Evolutionary conservation across 208 protist genomes (phyloP).

Genomic region (Acanthamoeba polyphaga): DNA sequence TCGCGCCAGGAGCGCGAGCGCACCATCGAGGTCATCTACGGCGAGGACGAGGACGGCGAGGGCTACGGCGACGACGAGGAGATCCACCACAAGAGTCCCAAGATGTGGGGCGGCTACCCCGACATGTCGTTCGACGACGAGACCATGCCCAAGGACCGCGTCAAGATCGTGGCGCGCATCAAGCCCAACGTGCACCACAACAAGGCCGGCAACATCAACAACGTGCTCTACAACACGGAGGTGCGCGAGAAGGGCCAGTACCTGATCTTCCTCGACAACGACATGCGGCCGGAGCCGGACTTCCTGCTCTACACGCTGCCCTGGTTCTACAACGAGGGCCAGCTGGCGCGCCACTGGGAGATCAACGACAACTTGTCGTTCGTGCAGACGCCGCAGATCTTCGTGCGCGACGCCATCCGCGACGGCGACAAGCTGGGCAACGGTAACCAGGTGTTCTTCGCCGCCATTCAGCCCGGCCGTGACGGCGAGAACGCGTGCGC

Average conservation of each 20-base stretch:
- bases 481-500: slow-evolving; percentile 72
- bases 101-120: not conserved
- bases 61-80: not conserved
- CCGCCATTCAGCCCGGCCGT: slow-evolving; percentile 56
- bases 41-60: not conserved
- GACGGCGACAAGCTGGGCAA: slow-evolving; percentile 69
- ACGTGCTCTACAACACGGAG: slow-evolving; percentile 76
- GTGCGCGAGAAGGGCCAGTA: slow-evolving; percentile 42
- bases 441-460: slow-evolving; percentile 70
- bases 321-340: slow-evolving; percentile 72
- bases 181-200: slow-evolving; percentile 68
- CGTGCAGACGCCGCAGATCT: slow-evolving; percentile 71
- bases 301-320: slow-evolving; percentile 75
- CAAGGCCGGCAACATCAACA: slow-evolving; percentile 77
- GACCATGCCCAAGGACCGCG: not conserved
- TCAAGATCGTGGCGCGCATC: slow-evolving; percentile 73
- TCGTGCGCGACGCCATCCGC: slow-evolving; percentile 37
- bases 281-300: slow-evolving; percentile 69
- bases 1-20: not conserved
- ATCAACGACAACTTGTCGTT: slow-evolving; percentile 69
- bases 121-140: not conserved
- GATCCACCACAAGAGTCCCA: not conserved
- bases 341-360: slow-evolving; percentile 50
- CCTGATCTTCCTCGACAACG: slow-evolving; percentile 72
- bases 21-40: slow-evolving; percentile 51